Evolutionary conservation across 352 stramenopile species (phyloP), one percentile per base, ranked within the genome.

Genomic region (Globisporangium yorkense): DNA sequence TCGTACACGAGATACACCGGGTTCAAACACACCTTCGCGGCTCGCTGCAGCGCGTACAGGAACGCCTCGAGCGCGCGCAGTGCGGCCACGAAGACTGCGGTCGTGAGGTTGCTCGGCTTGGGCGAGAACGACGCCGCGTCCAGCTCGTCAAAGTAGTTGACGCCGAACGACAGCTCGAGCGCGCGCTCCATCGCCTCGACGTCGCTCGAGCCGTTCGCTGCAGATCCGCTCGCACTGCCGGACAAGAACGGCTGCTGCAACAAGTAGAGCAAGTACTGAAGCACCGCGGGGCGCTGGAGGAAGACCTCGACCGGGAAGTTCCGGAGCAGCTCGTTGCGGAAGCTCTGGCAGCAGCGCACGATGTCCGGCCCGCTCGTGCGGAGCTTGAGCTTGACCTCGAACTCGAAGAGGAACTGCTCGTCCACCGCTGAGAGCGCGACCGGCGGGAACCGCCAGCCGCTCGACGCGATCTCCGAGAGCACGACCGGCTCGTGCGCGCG

Each of bases 141-240:
- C 18, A 84, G 57, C 8, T 86, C 71, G 46, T 89, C 76, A 60
- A 92, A 92, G 62, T 92, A 92, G 52, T 89, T 89, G 2, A 84
- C 77, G 2, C 82, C 82, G 45, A 77, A 69, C 15, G 71, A 70
- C 0, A 64, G 21, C 39, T 65, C 44, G 5, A 66, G 37, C 40
- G 54, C 48, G 27, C 24, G 20, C 13, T 66, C 61, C 68, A 78
- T 71, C 9, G 64, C 58, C 5, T 37, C 12, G 1, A n/a, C 21
- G 49, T 31, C 35, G 18, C 27, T 33, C 5, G 20, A 3, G 7
- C 3, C 33, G 33, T 35, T 21, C 16, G 13, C 27, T 15, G 31
- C 29, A 46, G 6, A 37, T 6, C 8, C 54, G 21, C 18, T 29
- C 7, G 58, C 47, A 7, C 51, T 67, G 39, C 52, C 47, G 6